Evolutionary conservation across 2,329 filamentous ascomycete genomes (phyloP).

Genomic region (Neoscytalidium dimidiatum): DNA sequence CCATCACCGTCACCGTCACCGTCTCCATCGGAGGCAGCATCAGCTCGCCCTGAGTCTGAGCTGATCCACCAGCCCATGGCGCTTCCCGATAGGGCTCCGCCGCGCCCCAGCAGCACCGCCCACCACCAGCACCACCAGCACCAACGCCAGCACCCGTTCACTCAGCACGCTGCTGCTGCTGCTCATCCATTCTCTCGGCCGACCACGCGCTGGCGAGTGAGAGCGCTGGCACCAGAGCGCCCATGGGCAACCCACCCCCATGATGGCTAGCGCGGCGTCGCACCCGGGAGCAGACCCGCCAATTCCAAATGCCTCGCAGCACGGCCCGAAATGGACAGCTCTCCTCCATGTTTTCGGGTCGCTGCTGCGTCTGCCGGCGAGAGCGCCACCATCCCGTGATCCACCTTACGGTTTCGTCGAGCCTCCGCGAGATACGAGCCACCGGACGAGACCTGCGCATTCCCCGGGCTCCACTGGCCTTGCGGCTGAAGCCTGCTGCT

Average conservation of each 20-base stretch:
- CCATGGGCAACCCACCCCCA: too few species aligned
- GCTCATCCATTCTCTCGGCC: too few species aligned
- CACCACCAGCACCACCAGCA: neutral
- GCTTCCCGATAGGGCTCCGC: neutral
- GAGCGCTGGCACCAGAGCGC: too few species aligned
- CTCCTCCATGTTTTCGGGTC: constrained; percentile 9
- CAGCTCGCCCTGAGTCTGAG: neutral
- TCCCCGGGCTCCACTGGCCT: neutral
- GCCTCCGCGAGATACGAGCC: neutral
- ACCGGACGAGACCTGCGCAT: neutral
- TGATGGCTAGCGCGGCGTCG: neutral
- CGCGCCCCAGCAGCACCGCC: neutral
- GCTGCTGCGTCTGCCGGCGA: too few species aligned
- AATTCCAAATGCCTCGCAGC: constrained; percentile 12
- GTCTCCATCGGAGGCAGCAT: too few species aligned
- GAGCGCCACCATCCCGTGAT: constrained; percentile 5
- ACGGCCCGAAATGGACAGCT: constrained; percentile 8
- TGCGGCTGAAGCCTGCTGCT: constrained; percentile 7
- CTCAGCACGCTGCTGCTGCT: too few species aligned
- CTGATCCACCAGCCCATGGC: neutral
- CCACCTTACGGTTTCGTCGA: neutral
- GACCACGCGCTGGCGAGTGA: too few species aligned
- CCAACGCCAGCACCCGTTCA: neutral
- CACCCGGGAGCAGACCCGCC: neutral
- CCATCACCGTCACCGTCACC: too few species aligned